Evolutionary conservation across 169 alveolate genomes (phyloP), one percentile per base, ranked within the genome.

Genomic region (Cyclospora cayetanensis): DNA sequence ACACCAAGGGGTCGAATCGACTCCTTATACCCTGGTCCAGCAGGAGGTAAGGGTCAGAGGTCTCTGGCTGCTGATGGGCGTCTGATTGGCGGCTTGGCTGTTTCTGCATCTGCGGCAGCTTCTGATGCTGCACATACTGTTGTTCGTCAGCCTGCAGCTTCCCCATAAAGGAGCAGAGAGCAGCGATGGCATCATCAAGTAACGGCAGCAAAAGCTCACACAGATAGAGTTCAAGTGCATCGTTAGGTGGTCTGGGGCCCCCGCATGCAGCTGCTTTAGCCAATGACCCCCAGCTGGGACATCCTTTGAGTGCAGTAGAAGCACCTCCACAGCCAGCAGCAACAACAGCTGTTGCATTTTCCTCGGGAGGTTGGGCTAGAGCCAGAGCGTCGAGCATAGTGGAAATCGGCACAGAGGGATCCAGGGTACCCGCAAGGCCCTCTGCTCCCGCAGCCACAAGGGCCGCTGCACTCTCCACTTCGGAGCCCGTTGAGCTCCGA

Each of bases 141-240:
- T 55, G 42, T n/a, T n/a, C 68, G 72, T 77, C 87, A 20, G 87
- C 87, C 31, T 77, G 72, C 42, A 77, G 72, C 43, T 77, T 53
- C 50, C 50, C 87, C 18, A 77, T 37, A 50, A 43, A 77, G 35
- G 35, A 31, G 68, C 87, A 77, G 3, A 77, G 87, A 9, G 87
- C 87, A 12, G 87, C 87, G 43, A 77, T 35, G 50, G 35, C 87
- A 53, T 53, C 42, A 29, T 77, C 87, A 9, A 77, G 87, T 43
- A 77, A 39, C 34, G 87, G 87, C 87, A 77, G 34, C 12, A 77
- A 50, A 37, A 66, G 70, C 87, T 77, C 87, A 29, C 87, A 77
- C 42, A 77, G 70, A 55, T 77, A 77, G 20, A 77, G 43, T 46
- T 77, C 87, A 15, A 77, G 87, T 42, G 70, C 68, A 34, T 77